Conservation (phyloP, 345 rosid genomes). For the Citrus unshiu region DNA sequence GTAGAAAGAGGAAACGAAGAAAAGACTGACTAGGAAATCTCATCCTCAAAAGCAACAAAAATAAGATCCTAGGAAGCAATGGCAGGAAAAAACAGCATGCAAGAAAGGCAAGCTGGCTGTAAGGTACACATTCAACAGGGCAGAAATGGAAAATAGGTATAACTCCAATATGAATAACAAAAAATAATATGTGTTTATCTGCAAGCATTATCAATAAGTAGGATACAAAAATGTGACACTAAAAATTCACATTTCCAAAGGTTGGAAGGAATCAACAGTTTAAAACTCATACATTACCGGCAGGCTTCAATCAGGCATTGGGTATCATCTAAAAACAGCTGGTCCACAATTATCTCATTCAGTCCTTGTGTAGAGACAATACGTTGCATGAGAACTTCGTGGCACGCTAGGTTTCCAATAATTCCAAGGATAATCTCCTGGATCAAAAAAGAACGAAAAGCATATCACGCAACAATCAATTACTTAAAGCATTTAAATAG, state of each 20-base stretch:
- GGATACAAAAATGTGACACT: neutral
- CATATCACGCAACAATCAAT: neutral
- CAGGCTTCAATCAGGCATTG: constrained; percentile 79
- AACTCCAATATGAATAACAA: neutral
- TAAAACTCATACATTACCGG: constrained; percentile 36
- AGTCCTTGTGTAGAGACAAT: constrained; percentile 59
- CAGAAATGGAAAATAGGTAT: neutral
- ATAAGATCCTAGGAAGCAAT: neutral
- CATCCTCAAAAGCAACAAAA: neutral
- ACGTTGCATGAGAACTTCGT: constrained; percentile 58
- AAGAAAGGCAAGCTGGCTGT: neutral
- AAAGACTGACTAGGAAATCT: neutral
- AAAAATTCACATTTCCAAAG: neutral
- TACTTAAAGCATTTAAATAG: constrained; percentile 3
- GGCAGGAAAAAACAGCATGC: neutral
- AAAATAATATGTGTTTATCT: neutral
- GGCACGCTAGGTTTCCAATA: constrained; percentile 82
- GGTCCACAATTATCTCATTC: constrained; percentile 47
- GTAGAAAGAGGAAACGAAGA: neutral
- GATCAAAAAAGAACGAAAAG: constrained; percentile 6
- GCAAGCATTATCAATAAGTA: neutral
- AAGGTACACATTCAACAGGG: neutral
- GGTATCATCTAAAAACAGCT: constrained; percentile 71
- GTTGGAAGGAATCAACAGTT: constrained; percentile 6
- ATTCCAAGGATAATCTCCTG: constrained; percentile 91